Base-by-base conservation (phyloP, 352 stramenopile species). In the Globisporangium recalcitrans region DNA sequence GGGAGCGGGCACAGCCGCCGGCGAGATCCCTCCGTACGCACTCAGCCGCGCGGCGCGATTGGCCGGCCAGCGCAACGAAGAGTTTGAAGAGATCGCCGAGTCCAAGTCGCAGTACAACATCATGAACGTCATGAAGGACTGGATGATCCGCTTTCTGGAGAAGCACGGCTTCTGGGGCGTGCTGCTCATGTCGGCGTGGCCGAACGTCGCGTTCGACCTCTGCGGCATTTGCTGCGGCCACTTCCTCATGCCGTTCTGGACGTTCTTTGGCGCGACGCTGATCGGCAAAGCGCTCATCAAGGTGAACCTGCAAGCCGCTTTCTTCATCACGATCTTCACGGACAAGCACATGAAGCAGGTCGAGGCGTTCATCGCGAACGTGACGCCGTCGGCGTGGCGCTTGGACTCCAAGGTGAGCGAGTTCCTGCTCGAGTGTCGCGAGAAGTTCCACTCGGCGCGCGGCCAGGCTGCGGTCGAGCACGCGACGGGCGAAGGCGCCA, bases 161-260 rank as follows among this genome's bases (percentile, higher is more conserved):
- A 88, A 84, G 59, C 85, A 97, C 64, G 93, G 93, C 44, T 98
- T 98, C 71, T 95, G 86, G 72, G 93, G 91, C 19, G 88, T 98
- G 52, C 76, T 98, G 64, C 75, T 98, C 58, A 96, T 98, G 87
- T 93, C 86, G 31, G 90, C 93, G n/a, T 96, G 88, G 78, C 93
- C 93, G 22, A 98, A 98, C 70, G 90, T 97, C 65, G 90, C 92
- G 34, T 98, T 98, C 67, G 93, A 98, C 62, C 77, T 98, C 1
- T 97, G 90, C 66, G 93, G 93, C 52, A 97, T 98, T 63, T 97
- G 88, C 74, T 98, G 93, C 63, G 93, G 93, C 55, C 90, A 97
- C 70, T 97, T 97, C 62, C 75, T 97, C 58, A 97, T 98, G 84
- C 88, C 91, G 26, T 98, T 98, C 67, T 97, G 86, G 88, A 98